Conservation (phyloP, 2,329 filamentous ascomycete genomes). For the Rasamsonia emersonii region DNA sequence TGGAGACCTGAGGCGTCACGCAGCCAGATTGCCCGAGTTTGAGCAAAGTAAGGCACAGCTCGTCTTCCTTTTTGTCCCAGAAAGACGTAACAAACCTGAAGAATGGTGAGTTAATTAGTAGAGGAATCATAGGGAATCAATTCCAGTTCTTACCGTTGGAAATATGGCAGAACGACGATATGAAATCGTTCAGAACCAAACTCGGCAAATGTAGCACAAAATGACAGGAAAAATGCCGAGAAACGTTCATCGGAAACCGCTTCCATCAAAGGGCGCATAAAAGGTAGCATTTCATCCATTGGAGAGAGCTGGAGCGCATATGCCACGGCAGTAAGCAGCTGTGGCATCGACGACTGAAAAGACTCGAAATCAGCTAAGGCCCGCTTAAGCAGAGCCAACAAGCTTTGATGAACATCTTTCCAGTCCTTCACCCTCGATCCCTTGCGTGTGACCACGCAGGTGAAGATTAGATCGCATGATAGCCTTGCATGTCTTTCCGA, state of each 20-base stretch:
- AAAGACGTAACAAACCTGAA: slow-evolving; percentile 63
- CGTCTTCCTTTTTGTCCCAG: slow-evolving; percentile 61
- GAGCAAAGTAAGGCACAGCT: slow-evolving; percentile 60
- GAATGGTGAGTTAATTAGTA: neutral
- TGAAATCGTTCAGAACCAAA: slow-evolving; percentile 67
- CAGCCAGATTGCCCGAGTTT: slow-evolving; percentile 43
- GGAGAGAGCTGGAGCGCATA: slow-evolving; percentile 68
- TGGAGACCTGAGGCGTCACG: slow-evolving; percentile 43
- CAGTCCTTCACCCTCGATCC: slow-evolving; percentile 67
- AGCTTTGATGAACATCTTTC: slow-evolving; percentile 52
- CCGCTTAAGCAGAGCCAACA: slow-evolving; percentile 46
- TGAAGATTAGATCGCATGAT: slow-evolving; percentile 38
- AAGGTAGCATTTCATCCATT: slow-evolving; percentile 67
- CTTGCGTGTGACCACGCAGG: slow-evolving; percentile 70
- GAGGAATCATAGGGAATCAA: neutral
- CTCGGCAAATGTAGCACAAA: slow-evolving; percentile 73
- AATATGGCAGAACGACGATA: slow-evolving; percentile 67
- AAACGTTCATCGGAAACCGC: slow-evolving; percentile 57
- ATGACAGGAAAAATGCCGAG: slow-evolving; percentile 67
- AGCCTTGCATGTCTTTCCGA: slow-evolving; percentile 34
- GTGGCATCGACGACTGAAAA: slow-evolving; percentile 19
- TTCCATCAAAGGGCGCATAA: slow-evolving; percentile 57
- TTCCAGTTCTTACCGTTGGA: slow-evolving; percentile 57
- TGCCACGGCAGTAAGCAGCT: slow-evolving; percentile 42
- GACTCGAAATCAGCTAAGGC: slow-evolving; percentile 15